phyloP scores from a whole-genome alignment of 768 basidiomycete genomes.

The Mycena belliarum region DNA sequence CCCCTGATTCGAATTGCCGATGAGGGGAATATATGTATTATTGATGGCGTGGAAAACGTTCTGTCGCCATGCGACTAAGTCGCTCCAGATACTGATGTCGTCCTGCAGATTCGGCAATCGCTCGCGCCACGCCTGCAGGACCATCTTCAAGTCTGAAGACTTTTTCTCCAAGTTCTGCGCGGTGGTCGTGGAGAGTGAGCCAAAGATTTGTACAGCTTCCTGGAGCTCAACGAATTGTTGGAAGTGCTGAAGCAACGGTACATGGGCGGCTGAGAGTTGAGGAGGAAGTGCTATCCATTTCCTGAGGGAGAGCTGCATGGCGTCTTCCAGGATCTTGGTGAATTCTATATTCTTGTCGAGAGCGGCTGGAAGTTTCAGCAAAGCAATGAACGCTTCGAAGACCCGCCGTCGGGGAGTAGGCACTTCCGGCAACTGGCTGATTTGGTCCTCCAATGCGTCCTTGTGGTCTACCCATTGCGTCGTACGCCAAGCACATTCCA shows the following conservation, averaged over 20 bases:
- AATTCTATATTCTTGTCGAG: conserved; percentile 88
- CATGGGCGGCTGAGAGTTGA: conserved; percentile 86
- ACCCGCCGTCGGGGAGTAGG: conserved; percentile 94
- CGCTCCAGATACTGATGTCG: conserved; percentile 98
- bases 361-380: conserved; percentile 81
- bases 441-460: conserved; percentile 77
- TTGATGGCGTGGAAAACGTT: conserved; percentile 98
- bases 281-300: conserved; percentile 94
- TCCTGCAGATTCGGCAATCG: conserved; percentile 94
- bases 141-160: conserved; percentile 93
- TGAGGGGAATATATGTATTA: conserved; percentile 91
- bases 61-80: conserved; percentile 98
- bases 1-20: conserved; percentile 55
- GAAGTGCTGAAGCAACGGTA: conserved; percentile 95
- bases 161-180: conserved; percentile 91
- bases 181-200: conserved; percentile 82
- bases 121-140: conserved; percentile 96
- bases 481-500: conserved; percentile 95
- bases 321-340: conserved; percentile 86
- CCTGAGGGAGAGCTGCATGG: conserved; percentile 92
- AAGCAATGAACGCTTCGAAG: conserved; percentile 93
- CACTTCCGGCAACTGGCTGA: conserved; percentile 79
- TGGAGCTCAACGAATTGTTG: conserved; percentile 98
- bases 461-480: conserved; percentile 88
- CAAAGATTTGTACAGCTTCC: conserved; percentile 94